Percentiles rank a stretch among this genome's conserved stretches.
Evolutionary conservation across 192 early-diverging fungal genomes (phyloP).

Genomic region (Pilaira anomala): DNA sequence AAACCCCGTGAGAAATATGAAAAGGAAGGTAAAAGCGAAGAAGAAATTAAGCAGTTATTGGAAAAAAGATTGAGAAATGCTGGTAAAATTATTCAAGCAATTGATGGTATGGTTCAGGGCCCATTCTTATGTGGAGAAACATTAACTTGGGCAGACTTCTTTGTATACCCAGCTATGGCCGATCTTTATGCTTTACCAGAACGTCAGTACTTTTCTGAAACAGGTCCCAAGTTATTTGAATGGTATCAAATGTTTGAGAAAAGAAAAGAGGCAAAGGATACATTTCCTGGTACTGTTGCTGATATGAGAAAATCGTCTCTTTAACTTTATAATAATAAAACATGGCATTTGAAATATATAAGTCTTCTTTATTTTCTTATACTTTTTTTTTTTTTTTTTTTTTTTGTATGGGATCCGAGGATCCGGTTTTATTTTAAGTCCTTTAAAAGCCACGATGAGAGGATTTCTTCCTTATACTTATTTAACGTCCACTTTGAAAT

Average conservation of each 20-base stretch:
- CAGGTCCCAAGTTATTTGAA: conserved; percentile 20
- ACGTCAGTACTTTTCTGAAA: conserved; percentile 5
- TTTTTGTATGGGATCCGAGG: too few relatives aligned
- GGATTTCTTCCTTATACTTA: too few relatives aligned
- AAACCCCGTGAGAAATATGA: conserved; percentile 25
- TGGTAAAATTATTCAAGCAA: neutral
- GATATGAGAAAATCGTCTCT: conserved; percentile 12
- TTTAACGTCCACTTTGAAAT: too few relatives aligned
- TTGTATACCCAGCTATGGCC: conserved; percentile 32
- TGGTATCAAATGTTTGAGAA: conserved; percentile 31
- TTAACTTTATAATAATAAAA: too few relatives aligned
- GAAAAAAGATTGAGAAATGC: conserved; percentile 1
- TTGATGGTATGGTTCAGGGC: conserved; percentile 1
- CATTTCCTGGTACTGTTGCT: conserved; percentile 33
- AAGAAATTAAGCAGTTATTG: conserved; percentile 8
- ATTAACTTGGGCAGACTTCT: conserved; percentile 40
- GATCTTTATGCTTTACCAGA: conserved; percentile 30
- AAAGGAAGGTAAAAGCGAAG: conserved; percentile 13
- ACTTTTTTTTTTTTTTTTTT: too few relatives aligned
- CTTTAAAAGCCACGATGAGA: too few relatives aligned
- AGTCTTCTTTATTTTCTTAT: too few relatives aligned
- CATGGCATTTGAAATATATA: too few relatives aligned
- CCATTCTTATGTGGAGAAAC: conserved; percentile 24
- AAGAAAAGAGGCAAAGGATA: conserved; percentile 19
- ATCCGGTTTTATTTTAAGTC: too few relatives aligned